phyloP scores from a whole-genome alignment of 2,329 filamentous ascomycete genomes.

The Cladosporium sp. region DNA sequence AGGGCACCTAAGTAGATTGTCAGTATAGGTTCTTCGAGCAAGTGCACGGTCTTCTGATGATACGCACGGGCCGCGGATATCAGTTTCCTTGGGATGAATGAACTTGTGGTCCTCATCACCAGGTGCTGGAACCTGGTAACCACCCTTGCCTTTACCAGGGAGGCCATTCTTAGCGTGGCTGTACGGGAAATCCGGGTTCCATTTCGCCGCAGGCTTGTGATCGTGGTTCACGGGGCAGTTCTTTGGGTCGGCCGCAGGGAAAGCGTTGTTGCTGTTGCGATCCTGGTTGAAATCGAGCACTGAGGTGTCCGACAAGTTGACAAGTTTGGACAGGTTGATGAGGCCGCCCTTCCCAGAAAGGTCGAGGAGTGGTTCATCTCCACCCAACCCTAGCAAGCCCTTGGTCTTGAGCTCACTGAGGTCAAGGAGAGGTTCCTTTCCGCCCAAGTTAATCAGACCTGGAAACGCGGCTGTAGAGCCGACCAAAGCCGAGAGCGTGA shows the following conservation, averaged over 20 bases:
- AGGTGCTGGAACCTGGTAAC: constrained; percentile 39
- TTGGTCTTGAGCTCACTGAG: constrained; percentile 15
- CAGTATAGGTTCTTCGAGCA: neutral
- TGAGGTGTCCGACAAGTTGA: neutral
- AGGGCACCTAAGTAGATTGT: constrained; percentile 13
- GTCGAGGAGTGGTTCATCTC: constrained; percentile 15
- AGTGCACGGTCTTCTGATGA: too few species aligned
- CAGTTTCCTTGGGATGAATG: constrained; percentile 30
- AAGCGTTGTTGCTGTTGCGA: neutral
- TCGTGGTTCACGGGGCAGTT: constrained; percentile 35
- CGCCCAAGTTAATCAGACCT: constrained; percentile 12
- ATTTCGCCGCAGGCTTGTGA: constrained; percentile 31
- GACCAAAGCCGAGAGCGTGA: constrained; percentile 1
- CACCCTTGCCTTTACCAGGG: constrained; percentile 37
- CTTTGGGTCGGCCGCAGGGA: constrained; percentile 16
- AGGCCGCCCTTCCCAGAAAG: neutral
- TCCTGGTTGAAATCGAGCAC: constrained; percentile 2
- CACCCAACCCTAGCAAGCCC: neutral
- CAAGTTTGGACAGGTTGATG: neutral
- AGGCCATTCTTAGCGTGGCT: constrained; percentile 37
- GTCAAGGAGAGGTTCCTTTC: constrained; percentile 13
- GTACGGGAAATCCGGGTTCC: constrained; percentile 34
- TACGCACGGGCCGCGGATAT: constrained; percentile 38
- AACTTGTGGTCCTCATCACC: constrained; percentile 36
- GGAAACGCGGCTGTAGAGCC: constrained; percentile 11